phyloP scores from a whole-genome alignment of 2,329 filamentous ascomycete species.

The Raffaelea albimanens region DNA sequence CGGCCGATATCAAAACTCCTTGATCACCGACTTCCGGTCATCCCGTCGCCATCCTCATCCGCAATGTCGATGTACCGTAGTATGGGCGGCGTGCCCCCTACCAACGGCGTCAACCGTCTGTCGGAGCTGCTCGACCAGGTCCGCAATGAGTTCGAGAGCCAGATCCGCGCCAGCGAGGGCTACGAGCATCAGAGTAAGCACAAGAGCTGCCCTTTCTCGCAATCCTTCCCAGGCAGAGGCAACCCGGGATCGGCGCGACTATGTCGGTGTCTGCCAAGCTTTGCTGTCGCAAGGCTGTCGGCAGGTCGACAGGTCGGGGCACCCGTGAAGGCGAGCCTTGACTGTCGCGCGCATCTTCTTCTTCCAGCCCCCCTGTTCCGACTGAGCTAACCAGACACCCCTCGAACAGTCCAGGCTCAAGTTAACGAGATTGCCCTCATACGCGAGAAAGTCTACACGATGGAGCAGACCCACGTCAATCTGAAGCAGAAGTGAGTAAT shows the following conservation, averaged over 20 bases:
- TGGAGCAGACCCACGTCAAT: constrained; percentile 81
- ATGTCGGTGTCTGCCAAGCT: too few relatives aligned
- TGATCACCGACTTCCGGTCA: background rate
- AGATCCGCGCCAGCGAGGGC: constrained; percentile 70
- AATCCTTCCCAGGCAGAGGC: too few relatives aligned
- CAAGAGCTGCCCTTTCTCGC: too few relatives aligned
- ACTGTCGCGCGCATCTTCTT: background rate
- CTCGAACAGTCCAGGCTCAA: constrained; percentile 66
- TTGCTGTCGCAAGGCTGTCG: too few relatives aligned
- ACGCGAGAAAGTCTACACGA: constrained; percentile 81
- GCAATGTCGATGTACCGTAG: constrained; percentile 78
- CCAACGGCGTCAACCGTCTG: constrained; percentile 52
- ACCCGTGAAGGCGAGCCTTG: too few relatives aligned
- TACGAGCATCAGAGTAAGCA: constrained; percentile 90
- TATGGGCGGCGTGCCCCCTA: constrained; percentile 59
- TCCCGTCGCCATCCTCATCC: background rate
- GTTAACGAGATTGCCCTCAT: constrained; percentile 94
- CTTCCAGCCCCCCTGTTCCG: background rate
- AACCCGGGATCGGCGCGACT: too few relatives aligned
- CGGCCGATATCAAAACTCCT: too few relatives aligned
- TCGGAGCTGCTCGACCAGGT: constrained; percentile 89
- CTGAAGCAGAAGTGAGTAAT: constrained; percentile 86
- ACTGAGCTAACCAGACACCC: constrained; percentile 11
- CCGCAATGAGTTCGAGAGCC: constrained; percentile 80
- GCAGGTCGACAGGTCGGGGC: too few relatives aligned